A percentile compares a stretch with the other conserved stretches of the same genome.
These are phyloP conservation scores for Pulveroboletus sp. DNA, from an alignment of 768 basidiomycete genomes.

Conservation along the genomic window DNA sequence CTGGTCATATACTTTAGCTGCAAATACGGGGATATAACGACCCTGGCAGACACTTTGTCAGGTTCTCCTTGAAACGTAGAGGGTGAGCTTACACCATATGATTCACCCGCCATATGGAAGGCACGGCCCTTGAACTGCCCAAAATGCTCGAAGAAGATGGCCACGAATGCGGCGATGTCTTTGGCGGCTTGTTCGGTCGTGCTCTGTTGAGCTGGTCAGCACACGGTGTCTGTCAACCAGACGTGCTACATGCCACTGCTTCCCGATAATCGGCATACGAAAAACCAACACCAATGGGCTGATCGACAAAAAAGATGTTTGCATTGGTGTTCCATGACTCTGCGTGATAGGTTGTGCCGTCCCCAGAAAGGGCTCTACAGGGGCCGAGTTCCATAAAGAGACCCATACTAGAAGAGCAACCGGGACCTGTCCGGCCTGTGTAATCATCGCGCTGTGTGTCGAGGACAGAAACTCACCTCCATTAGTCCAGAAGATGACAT, in stretches of 20 bases:
- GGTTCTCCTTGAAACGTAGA: neutral
- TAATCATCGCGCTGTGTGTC: neutral
- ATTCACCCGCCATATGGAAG: constrained; percentile 60
- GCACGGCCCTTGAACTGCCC: constrained; percentile 59
- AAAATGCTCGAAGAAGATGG: constrained; percentile 74
- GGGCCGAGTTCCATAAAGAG: constrained; percentile 75
- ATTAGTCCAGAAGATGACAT: constrained; percentile 57
- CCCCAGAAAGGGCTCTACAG: constrained; percentile 52
- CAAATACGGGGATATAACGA: constrained; percentile 49
- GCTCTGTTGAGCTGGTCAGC: constrained; percentile 31
- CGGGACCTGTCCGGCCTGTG: constrained; percentile 33
- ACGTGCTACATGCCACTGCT: constrained; percentile 29
- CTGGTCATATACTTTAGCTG: constrained; percentile 45
- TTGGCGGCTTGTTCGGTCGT: constrained; percentile 64
- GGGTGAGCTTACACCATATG: constrained; percentile 39
- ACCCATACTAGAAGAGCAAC: constrained; percentile 55
- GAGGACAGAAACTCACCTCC: constrained; percentile 42
- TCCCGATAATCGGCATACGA: constrained; percentile 43
- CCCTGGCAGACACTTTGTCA: constrained; percentile 33
- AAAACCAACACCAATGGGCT: constrained; percentile 43
- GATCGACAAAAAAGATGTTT: constrained; percentile 44
- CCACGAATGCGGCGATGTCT: constrained; percentile 66
- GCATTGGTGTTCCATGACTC: constrained; percentile 68
- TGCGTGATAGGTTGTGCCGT: constrained; percentile 50
- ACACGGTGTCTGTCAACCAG: constrained; percentile 1